Evolutionary conservation across 2,329 filamentous ascomycete species (phyloP), one percentile per base, ranked within the genome.

Genomic region (Trichoderma sp.): DNA sequence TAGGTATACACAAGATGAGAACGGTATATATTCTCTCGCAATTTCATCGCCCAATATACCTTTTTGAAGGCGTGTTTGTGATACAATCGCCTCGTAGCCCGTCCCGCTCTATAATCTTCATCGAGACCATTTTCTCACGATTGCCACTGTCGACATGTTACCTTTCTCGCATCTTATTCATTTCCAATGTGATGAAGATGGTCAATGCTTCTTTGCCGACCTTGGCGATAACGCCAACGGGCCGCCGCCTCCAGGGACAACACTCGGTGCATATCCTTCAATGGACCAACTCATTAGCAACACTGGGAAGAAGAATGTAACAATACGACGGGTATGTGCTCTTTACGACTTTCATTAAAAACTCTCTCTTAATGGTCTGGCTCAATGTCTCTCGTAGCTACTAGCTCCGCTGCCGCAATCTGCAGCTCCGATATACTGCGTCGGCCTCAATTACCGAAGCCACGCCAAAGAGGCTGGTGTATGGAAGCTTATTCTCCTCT

Each of bases 391-490:
- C 7, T 47, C 43, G n/a, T n/a, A 47, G 43, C 43, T 47, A n/a
- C 21, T 47, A 47, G 43, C 43, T 21, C 43, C 43, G 8, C 43
- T 47, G 18, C 43, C 43, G 8, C 43, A 47, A 47, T n/a, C 43
- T 8, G n/a, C 18, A n/a, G 21, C 65, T 24, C 69, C 69, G 3
- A 76, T 78, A 24, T 75, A 76, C 30, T 79, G 78, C 51, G 76
- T 78, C 3, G 78, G 78, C 9, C 70, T 79, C 30, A 78, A 79
- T 66, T 79, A 77, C 63, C 53, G 62, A 15, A 65, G 70, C 26
- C 75, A 56, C 79, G 84, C 76, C 14, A 69, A 76, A 32, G 72
- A 74, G 56, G 74, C 74, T 4, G 71, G 73, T 36, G 56, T 58
- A 58, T 32, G 26, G 26, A 12, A 30, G 6, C n/a, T n/a, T 8